These are phyloP conservation scores for Candida chauliodis DNA, from an alignment of 805 yeast genomes.

Conservation along the genomic window DNA sequence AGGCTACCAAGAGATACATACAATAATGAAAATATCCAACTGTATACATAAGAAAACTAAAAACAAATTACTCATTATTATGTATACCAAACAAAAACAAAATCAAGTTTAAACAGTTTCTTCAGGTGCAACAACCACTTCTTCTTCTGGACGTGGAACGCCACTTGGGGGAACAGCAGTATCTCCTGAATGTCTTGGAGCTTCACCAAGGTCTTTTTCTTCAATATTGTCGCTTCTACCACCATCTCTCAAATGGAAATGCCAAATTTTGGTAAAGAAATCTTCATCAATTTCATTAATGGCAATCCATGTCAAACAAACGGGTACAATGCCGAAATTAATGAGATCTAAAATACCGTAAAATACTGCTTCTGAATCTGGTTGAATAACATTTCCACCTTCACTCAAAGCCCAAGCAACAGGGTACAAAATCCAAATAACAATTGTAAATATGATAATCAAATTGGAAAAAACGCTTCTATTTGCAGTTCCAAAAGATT, in stretches of 20 bases:
- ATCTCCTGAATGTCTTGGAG: conserved; percentile 45
- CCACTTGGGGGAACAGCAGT: conserved; percentile 31
- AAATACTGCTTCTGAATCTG: conserved; percentile 57
- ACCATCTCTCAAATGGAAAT: conserved; percentile 12
- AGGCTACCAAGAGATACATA: too few species aligned
- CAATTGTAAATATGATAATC: conserved; percentile 27
- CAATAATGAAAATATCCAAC: too few species aligned
- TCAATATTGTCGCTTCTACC: not conserved
- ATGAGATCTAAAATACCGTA: conserved; percentile 56
- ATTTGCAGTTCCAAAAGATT: conserved; percentile 5
- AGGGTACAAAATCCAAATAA: conserved; percentile 49
- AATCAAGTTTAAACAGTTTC: not conserved
- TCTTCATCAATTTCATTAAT: conserved; percentile 23
- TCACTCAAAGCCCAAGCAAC: conserved; percentile 53
- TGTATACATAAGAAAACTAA: too few species aligned
- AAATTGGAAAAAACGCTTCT: conserved; percentile 4
- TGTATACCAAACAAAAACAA: conserved; percentile 2
- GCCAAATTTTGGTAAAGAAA: conserved; percentile 19
- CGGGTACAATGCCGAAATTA: conserved; percentile 41
- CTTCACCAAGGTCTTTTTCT: conserved; percentile 11
- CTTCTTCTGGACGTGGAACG: conserved; percentile 6
- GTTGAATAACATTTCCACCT: conserved; percentile 60
- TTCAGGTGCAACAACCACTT: conserved; percentile 1
- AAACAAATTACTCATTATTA: too few species aligned
- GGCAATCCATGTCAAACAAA: conserved; percentile 28